Conservation (phyloP, 306 rosid genomes). For the Gastrolobium bilobum region DNA sequence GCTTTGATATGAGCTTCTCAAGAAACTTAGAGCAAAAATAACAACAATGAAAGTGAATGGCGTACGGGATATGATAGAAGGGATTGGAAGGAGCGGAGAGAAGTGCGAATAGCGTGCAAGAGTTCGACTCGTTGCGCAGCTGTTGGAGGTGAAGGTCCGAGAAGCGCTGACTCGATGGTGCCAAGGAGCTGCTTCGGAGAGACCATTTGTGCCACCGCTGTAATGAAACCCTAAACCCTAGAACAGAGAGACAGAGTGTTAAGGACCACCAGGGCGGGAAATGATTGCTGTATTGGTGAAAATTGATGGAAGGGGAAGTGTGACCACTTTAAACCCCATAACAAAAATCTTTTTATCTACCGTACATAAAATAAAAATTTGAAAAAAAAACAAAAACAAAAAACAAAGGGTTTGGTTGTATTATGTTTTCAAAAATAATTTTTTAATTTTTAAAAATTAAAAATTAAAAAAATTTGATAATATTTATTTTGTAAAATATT, state of each 20-base stretch:
- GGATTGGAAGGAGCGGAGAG: slow-evolving; percentile 67
- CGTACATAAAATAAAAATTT: too few relatives aligned
- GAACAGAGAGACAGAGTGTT: too few relatives aligned
- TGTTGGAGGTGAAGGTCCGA: slow-evolving; percentile 77
- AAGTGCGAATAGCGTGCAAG: slow-evolving; percentile 81
- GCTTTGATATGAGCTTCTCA: not conserved
- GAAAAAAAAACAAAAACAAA: too few relatives aligned
- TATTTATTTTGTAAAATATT: too few relatives aligned
- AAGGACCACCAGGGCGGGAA: not conserved
- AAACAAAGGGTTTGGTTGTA: too few relatives aligned
- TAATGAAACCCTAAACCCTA: slow-evolving; percentile 27
- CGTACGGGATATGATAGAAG: slow-evolving; percentile 80
- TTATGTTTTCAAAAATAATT: too few relatives aligned
- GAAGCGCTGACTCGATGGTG: slow-evolving; percentile 75
- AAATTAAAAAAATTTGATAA: too few relatives aligned
- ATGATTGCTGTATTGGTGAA: too few relatives aligned
- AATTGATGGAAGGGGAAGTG: too few relatives aligned
- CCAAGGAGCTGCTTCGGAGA: slow-evolving; percentile 83
- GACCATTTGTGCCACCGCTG: slow-evolving; percentile 54
- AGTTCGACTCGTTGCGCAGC: slow-evolving; percentile 81
- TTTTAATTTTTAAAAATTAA: too few relatives aligned
- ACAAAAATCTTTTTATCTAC: too few relatives aligned
- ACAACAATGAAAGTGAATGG: not conserved
- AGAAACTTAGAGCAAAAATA: not conserved
- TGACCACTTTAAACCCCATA: too few relatives aligned